A percentile compares a stretch with the other conserved stretches of the same genome.
These are phyloP conservation scores for Scolecobasidium constrictum DNA, from an alignment of 2,329 filamentous ascomycete species.

Conservation along the genomic window DNA sequence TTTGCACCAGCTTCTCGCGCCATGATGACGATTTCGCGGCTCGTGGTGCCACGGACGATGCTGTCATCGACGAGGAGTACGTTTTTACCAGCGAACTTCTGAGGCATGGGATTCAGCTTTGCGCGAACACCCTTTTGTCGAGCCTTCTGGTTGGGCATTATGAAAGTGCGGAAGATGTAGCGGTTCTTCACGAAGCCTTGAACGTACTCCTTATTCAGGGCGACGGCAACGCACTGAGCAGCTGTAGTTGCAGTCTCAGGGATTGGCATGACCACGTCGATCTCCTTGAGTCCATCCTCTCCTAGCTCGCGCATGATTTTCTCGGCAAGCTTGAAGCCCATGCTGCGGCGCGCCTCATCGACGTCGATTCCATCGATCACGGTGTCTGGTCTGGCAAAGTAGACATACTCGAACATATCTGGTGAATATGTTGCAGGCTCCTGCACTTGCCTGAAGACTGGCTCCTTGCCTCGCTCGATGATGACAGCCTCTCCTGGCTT, in stretches of 20 bases:
- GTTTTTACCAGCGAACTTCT: slow-evolving; percentile 71
- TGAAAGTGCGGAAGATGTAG: slow-evolving; percentile 81
- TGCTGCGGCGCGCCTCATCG: slow-evolving; percentile 70
- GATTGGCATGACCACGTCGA: slow-evolving; percentile 77
- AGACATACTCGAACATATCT: slow-evolving; percentile 82
- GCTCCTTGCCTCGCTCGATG: slow-evolving; percentile 64
- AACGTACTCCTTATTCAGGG: slow-evolving; percentile 64
- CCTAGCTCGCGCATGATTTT: slow-evolving; percentile 59
- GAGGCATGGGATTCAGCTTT: slow-evolving; percentile 78
- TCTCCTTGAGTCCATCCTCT: slow-evolving; percentile 57
- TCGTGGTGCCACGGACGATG: slow-evolving; percentile 79
- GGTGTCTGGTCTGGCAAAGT: slow-evolving; percentile 74
- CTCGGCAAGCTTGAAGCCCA: slow-evolving; percentile 72
- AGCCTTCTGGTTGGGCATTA: slow-evolving; percentile 71
- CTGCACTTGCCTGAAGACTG: slow-evolving; percentile 66
- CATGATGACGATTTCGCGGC: slow-evolving; percentile 71
- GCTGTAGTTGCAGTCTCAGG: slow-evolving; percentile 76
- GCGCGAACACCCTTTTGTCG: slow-evolving; percentile 79
- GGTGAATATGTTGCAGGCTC: slow-evolving; percentile 60
- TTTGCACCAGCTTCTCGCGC: slow-evolving; percentile 72
- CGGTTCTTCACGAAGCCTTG: slow-evolving; percentile 84
- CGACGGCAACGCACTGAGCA: slow-evolving; percentile 63
- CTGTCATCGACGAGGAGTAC: slow-evolving; percentile 83
- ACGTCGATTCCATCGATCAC: slow-evolving; percentile 83
- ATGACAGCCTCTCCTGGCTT: slow-evolving; percentile 78